Percentiles rank a stretch among this genome's conserved stretches.
Conservation (phyloP, 352 stramenopile genomes). For the Saprolegnia parasitica region DNA sequence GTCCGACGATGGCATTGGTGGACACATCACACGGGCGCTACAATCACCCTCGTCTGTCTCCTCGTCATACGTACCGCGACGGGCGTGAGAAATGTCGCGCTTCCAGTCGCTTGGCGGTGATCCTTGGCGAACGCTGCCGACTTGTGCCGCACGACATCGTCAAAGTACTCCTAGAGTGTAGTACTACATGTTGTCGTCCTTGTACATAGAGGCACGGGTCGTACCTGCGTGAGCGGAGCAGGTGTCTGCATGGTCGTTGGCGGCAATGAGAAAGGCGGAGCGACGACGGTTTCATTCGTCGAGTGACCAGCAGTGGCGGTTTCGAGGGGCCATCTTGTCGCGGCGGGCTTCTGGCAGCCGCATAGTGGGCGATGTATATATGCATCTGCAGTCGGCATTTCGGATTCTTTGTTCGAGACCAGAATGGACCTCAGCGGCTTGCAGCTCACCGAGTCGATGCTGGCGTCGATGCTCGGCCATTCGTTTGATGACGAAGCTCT, state of each 20-base stretch:
- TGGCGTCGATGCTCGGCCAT: not conserved
- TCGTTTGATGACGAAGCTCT: too few species aligned
- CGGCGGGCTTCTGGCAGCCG: slow-evolving; percentile 3
- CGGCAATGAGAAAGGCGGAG: not conserved
- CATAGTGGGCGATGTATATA: not conserved
- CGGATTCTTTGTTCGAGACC: not conserved
- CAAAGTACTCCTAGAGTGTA: slow-evolving; percentile 16
- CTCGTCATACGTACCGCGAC: not conserved
- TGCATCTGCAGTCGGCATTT: not conserved
- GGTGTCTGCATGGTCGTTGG: not conserved
- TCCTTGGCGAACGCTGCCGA: not conserved
- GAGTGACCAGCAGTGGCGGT: not conserved
- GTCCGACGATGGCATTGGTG: not conserved
- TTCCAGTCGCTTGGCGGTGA: not conserved
- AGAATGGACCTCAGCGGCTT: not conserved
- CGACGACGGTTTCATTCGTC: not conserved
- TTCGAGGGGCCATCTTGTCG: slow-evolving; percentile 20
- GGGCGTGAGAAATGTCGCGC: not conserved
- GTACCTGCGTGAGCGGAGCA: not conserved
- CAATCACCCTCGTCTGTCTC: not conserved
- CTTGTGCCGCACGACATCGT: slow-evolving; percentile 15
- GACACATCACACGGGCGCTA: not conserved
- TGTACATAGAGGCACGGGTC: not conserved
- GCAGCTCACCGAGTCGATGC: slow-evolving; percentile 2
- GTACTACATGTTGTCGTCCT: not conserved